Evolutionary conservation across 2,329 filamentous ascomycete species (phyloP).

Genomic region (Pseudogymnoascus sp.): DNA sequence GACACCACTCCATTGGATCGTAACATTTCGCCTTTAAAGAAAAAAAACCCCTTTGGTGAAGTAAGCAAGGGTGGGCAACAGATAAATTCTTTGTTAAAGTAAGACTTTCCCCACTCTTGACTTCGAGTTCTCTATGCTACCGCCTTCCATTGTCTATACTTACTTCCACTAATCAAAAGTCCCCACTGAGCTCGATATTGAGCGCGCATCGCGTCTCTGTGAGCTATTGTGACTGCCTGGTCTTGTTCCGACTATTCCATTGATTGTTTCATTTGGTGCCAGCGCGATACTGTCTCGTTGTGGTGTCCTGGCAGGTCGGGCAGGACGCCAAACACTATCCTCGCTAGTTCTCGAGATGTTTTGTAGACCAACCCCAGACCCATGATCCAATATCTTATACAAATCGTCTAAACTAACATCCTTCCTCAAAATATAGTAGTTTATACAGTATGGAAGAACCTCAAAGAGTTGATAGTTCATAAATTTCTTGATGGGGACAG

Average conservation of each 20-base stretch:
- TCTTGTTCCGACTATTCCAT: background rate
- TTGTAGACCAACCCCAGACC: background rate
- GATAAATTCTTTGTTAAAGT: constrained; percentile 16
- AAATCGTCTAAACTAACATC: background rate
- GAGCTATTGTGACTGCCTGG: background rate
- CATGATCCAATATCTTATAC: background rate
- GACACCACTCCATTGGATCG: background rate
- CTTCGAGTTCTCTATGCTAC: background rate
- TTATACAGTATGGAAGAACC: background rate
- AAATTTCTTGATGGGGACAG: constrained; percentile 16
- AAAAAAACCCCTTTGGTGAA: background rate
- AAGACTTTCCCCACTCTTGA: constrained; percentile 12
- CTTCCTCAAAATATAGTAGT: background rate
- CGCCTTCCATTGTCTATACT: background rate
- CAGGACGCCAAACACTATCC: background rate
- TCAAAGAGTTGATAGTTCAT: constrained; percentile 19
- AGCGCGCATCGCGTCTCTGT: background rate
- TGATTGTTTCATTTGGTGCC: background rate
- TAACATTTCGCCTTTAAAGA: background rate
- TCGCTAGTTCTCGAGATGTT: background rate
- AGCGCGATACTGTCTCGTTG: background rate
- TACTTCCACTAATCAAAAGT: background rate
- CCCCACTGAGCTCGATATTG: background rate
- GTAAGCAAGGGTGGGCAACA: background rate
- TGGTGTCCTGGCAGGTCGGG: background rate